These are phyloP conservation scores for Phytophthora meadii DNA, from an alignment of 352 stramenopile genomes.

Conservation along the genomic window DNA sequence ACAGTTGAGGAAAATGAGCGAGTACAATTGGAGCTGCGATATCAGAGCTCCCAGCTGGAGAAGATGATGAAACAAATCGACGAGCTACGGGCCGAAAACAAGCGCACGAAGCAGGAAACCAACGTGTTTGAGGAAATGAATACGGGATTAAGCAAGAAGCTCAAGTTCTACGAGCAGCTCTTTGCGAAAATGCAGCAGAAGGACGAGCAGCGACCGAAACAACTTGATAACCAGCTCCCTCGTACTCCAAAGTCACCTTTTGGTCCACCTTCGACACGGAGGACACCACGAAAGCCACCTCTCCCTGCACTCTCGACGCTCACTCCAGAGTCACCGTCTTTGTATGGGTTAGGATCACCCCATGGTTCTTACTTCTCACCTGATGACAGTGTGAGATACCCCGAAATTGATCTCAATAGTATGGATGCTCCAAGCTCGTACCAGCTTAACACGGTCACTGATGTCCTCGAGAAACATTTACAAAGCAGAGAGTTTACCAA, in stretches of 20 bases:
- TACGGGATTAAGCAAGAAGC: slow-evolving; percentile 55
- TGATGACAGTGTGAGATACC: slow-evolving; percentile 26
- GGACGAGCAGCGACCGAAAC: slow-evolving; percentile 39
- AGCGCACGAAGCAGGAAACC: slow-evolving; percentile 49
- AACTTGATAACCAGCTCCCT: slow-evolving; percentile 20
- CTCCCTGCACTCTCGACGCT: slow-evolving; percentile 37
- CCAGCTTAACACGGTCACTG: slow-evolving; percentile 45
- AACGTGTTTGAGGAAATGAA: slow-evolving; percentile 76
- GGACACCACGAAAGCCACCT: slow-evolving; percentile 43
- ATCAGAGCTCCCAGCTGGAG: slow-evolving; percentile 66
- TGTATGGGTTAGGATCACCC: slow-evolving; percentile 21
- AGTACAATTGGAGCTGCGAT: slow-evolving; percentile 67
- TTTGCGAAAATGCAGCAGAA: slow-evolving; percentile 70
- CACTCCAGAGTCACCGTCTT: slow-evolving; percentile 19
- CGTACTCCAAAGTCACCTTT: slow-evolving; percentile 19
- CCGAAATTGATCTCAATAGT: slow-evolving; percentile 25
- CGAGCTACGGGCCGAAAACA: slow-evolving; percentile 44
- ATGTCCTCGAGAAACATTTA: slow-evolving; percentile 55
- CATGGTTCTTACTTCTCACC: slow-evolving; percentile 31
- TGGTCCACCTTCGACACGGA: slow-evolving; percentile 12
- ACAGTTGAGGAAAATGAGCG: slow-evolving; percentile 73
- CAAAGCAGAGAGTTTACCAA: slow-evolving; percentile 55
- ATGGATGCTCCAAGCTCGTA: slow-evolving; percentile 23
- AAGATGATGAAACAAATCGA: slow-evolving; percentile 62
- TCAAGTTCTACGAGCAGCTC: slow-evolving; percentile 76